These are phyloP conservation scores for California macrophylla DNA, from an alignment of 441 rosid genomes.

Conservation along the genomic window DNA sequence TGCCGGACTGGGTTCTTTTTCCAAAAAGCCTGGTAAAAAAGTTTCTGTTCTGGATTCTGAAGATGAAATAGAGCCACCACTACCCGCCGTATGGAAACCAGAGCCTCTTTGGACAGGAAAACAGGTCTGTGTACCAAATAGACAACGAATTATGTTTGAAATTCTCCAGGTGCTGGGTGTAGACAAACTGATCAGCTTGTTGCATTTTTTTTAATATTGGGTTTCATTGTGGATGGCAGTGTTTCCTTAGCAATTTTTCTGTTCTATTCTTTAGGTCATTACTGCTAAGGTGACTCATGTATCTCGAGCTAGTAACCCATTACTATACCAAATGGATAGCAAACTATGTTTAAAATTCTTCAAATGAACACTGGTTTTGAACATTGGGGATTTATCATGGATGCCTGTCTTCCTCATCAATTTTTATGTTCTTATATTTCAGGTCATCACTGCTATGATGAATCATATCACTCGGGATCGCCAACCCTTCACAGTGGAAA, in stretches of 20 bases:
- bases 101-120: slow-evolving; percentile 95
- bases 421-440: neutral
- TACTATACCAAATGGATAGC: too few species aligned
- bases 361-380: neutral
- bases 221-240: neutral
- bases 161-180: neutral
- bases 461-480: slow-evolving; percentile 69
- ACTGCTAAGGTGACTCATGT: too few species aligned
- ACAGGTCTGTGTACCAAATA: slow-evolving; percentile 43
- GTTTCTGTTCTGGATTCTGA: slow-evolving; percentile 42
- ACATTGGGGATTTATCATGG: neutral
- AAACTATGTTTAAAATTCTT: neutral
- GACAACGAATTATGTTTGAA: neutral
- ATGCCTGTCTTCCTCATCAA: neutral
- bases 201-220: neutral
- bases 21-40: slow-evolving; percentile 57
- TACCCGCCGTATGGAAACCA: slow-evolving; percentile 83
- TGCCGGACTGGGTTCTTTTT: slow-evolving; percentile 35
- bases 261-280: too few species aligned
- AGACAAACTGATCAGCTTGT: neutral
- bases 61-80: slow-evolving; percentile 37
- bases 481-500: slow-evolving; percentile 80
- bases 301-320: too few species aligned
- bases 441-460: slow-evolving; percentile 64
- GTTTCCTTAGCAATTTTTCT: neutral